Percentiles rank a stretch among this genome's conserved stretches.
These are phyloP conservation scores for Botrytis tulipae DNA, from an alignment of 2,329 filamentous ascomycete species.

Conservation along the genomic window DNA sequence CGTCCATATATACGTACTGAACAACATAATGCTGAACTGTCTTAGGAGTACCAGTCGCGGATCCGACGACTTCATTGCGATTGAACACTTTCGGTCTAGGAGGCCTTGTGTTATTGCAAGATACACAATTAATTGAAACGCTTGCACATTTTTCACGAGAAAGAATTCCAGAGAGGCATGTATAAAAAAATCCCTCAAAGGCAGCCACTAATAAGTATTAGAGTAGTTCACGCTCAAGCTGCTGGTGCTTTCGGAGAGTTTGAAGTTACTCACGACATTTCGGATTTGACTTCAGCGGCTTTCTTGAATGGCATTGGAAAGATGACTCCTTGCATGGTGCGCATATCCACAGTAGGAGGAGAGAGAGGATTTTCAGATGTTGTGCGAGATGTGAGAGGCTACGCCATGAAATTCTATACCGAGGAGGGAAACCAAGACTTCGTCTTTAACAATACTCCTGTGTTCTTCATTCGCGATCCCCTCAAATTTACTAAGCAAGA, in stretches of 20 bases:
- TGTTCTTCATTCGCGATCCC: conserved; percentile 70
- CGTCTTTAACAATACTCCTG: conserved; percentile 42
- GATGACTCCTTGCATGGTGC: conserved; percentile 57
- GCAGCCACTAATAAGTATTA: not conserved
- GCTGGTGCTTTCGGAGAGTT: conserved; percentile 46
- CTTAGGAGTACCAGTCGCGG: conserved; percentile 18
- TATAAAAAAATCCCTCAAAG: accelerated
- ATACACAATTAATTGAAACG: conserved; percentile 63
- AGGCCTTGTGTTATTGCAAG: conserved; percentile 59
- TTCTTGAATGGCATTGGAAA: conserved; percentile 57
- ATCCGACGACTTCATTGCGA: conserved; percentile 23
- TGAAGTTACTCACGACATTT: conserved; percentile 58
- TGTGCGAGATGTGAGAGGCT: conserved; percentile 47
- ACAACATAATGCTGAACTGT: not conserved
- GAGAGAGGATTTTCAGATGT: conserved; percentile 47
- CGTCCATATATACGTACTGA: not conserved
- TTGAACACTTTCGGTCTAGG: conserved; percentile 25
- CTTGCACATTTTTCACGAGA: conserved; percentile 54
- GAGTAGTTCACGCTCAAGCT: conserved; percentile 59
- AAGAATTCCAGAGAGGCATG: conserved; percentile 46
- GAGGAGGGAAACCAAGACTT: conserved; percentile 49
- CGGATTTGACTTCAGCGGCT: conserved; percentile 55
- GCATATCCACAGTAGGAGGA: conserved; percentile 53
- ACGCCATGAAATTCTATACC: conserved; percentile 50
- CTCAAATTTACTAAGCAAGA: conserved; percentile 66